Percentiles rank a stretch among this genome's conserved stretches.
Evolutionary conservation across 225 moss, liverwort and hornwort species (phyloP).

Genomic region (Straminergon stramineum): DNA sequence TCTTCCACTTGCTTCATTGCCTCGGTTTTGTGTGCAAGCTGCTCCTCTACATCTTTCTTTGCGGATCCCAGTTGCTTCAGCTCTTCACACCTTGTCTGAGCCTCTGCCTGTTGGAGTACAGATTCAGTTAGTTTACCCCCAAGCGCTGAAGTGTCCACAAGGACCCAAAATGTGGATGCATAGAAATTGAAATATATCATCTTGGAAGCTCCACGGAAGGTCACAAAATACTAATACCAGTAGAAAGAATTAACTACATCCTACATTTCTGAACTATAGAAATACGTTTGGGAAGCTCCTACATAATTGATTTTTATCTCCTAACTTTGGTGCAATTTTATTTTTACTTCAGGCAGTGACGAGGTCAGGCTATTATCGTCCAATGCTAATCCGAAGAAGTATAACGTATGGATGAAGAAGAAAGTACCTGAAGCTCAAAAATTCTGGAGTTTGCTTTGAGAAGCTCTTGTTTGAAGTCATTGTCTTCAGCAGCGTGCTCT

Average conservation of each 20-base stretch:
- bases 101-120: constrained; percentile 8
- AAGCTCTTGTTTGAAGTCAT: constrained; percentile 28
- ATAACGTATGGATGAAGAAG: not conserved
- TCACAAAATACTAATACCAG: not conserved
- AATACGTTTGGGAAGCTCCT: not conserved
- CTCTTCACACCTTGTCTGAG: constrained; percentile 6
- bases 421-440: constrained; percentile 19
- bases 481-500: constrained; percentile 22
- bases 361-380: not conserved
- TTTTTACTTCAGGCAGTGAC: not conserved
- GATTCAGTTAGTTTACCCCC: not conserved
- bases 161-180: not conserved
- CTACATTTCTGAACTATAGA: not conserved
- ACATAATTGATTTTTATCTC: not conserved
- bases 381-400: not conserved
- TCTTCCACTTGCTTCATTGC: constrained; percentile 12
- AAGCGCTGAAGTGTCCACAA: not conserved
- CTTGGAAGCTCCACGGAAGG: not conserved
- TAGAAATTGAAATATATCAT: not conserved
- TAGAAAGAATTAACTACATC: not conserved
- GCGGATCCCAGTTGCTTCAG: constrained; percentile 5
- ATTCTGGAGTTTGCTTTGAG: constrained; percentile 12
- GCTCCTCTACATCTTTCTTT: not conserved
- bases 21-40: not conserved
- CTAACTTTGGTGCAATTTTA: not conserved